Conservation (phyloP, 306 rosid species). For the Cucurbita argyrosperma region DNA sequence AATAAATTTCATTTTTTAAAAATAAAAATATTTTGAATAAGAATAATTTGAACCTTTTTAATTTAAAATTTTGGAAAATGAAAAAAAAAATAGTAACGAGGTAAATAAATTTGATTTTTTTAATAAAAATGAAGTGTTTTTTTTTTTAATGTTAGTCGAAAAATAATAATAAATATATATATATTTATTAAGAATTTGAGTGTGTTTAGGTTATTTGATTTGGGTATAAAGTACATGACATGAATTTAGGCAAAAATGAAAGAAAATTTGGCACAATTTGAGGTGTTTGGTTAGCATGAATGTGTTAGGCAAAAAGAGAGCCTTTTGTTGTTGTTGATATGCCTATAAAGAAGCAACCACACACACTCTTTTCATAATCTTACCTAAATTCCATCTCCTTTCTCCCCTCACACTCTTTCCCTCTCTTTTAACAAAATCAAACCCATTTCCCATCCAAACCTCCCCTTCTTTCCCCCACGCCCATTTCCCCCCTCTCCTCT, state of each 20-base stretch:
- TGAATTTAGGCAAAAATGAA: background rate
- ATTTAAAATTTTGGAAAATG: too few relatives aligned
- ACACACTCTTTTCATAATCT: slow-evolving; percentile 8
- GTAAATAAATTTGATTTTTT: too few relatives aligned
- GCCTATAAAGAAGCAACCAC: background rate
- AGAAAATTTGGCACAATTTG: slow-evolving; percentile 41
- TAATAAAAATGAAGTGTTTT: too few relatives aligned
- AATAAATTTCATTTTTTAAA: too few relatives aligned
- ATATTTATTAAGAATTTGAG: too few relatives aligned
- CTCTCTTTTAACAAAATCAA: slow-evolving; percentile 32
- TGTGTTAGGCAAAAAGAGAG: background rate
- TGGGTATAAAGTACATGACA: background rate
- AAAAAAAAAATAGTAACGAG: too few relatives aligned
- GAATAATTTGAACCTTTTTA: too few relatives aligned
- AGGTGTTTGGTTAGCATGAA: slow-evolving; percentile 35
- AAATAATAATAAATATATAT: too few relatives aligned
- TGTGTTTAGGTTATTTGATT: background rate
- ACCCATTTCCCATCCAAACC: slow-evolving; percentile 22
- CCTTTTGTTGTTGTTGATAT: background rate
- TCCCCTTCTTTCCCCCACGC: slow-evolving; percentile 41
- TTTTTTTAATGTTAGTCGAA: too few relatives aligned
- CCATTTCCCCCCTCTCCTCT: slow-evolving; percentile 10
- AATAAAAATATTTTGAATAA: too few relatives aligned
- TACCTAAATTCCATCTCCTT: slow-evolving; percentile 58
- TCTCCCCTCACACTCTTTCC: slow-evolving; percentile 35